Conservation (phyloP, 768 basidiomycete genomes). For the Floccularia luteovirens region DNA sequence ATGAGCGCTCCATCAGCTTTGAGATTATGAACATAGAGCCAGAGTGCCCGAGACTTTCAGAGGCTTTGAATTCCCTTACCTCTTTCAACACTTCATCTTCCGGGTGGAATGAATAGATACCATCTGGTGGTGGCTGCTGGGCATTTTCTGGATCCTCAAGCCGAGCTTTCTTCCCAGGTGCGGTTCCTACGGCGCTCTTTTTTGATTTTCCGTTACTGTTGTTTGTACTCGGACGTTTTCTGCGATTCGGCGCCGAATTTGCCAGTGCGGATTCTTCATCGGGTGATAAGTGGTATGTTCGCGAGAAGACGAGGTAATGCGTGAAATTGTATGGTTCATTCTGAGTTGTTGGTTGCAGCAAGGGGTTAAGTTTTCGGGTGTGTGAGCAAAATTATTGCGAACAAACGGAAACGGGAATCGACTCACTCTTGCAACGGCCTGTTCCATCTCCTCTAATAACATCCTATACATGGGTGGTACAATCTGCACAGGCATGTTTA, state of each 20-base stretch:
- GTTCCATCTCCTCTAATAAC: slow-evolving; percentile 76
- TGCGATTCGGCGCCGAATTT: slow-evolving; percentile 27
- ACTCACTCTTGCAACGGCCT: slow-evolving; percentile 59
- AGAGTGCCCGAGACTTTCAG: no score
- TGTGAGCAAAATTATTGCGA: neutral
- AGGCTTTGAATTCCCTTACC: no score
- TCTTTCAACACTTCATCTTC: slow-evolving; percentile 74
- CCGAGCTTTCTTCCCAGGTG: no score
- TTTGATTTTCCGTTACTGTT: slow-evolving; percentile 31
- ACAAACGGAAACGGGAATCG: slow-evolving; percentile 1
- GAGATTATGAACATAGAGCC: slow-evolving; percentile 2
- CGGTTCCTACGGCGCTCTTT: no score
- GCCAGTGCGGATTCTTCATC: slow-evolving; percentile 56
- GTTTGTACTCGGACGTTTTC: slow-evolving; percentile 26
- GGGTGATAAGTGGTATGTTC: slow-evolving; percentile 66
- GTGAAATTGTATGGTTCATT: slow-evolving; percentile 64
- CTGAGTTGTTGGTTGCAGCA: no score
- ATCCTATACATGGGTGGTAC: slow-evolving; percentile 90
- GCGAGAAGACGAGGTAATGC: slow-evolving; percentile 70
- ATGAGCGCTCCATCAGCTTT: neutral
- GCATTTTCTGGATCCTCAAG: no score
- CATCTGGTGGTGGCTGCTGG: no score
- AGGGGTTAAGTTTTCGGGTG: no score
- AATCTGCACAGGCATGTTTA: slow-evolving; percentile 95
- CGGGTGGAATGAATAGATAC: slow-evolving; percentile 73